Base-by-base conservation (phyloP, 306 rosid genomes). In the Psophocarpus tetragonolobus region DNA sequence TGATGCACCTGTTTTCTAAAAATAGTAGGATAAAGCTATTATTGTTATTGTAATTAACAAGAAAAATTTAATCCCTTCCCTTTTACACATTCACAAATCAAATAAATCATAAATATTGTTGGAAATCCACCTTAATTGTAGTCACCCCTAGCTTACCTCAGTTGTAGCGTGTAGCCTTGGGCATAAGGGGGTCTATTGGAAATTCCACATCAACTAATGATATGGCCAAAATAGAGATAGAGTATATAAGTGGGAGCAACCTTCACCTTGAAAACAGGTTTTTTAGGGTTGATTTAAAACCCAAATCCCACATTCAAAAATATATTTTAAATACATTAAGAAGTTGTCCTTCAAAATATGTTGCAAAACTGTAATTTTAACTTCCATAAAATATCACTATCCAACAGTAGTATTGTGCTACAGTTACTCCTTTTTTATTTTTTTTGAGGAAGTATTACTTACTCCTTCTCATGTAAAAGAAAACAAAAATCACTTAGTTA, bases 401-500 rank as follows among this genome's bases (percentile, higher is more conserved):
- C 36, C 36, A 33, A 33, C n/a, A n/a, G n/a, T n/a, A n/a, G n/a
- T n/a, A n/a, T n/a, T n/a, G n/a, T n/a, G n/a, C n/a, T n/a, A n/a
- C n/a, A n/a, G n/a, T n/a, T n/a, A n/a, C n/a, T n/a, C n/a, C n/a
- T n/a, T n/a, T n/a, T n/a, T n/a, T n/a, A n/a, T n/a, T n/a, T n/a
- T n/a, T n/a, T n/a, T n/a, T n/a, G n/a, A 33, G 41, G 20, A 80
- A 30, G 41, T 6, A 61, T 29, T 29, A 21, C 15, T 61, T 15
- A 29, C 12, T 29, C 67, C 60, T 80, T 50, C 50, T 39, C 67
- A 35, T 24, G 74, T n/a, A 50, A 80, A 71, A 53, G 29, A 29
- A 64, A 54, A 33, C 17, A 24, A 57, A 33, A 44, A 33, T 15
- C 1, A 13, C 60, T 57, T 44, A 70, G 17, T 47, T 79, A 47